Conservation (phyloP, 768 basidiomycete genomes). For the Rhizopogon rudus region DNA sequence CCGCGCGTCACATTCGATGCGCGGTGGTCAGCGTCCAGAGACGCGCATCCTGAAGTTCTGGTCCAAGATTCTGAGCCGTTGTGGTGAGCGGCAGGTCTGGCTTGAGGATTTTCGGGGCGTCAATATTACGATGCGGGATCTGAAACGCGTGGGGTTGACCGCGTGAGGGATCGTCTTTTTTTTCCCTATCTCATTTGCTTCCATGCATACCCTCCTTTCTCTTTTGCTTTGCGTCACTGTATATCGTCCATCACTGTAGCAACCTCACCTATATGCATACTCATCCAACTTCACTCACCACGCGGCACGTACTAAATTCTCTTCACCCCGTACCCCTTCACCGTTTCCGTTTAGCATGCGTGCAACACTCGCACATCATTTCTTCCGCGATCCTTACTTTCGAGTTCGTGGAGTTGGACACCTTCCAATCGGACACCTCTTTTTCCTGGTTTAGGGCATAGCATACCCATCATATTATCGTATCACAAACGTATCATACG, state of each 20-base stretch:
- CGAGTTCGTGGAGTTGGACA: slow-evolving; percentile 16
- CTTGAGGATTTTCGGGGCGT: slow-evolving; percentile 61
- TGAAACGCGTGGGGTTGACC: slow-evolving; percentile 31
- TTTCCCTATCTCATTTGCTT: not conserved
- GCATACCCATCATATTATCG: not conserved
- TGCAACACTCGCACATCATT: not conserved
- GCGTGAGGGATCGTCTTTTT: slow-evolving; percentile 1
- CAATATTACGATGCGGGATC: slow-evolving; percentile 46
- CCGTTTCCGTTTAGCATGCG: not conserved
- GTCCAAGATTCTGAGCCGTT: slow-evolving; percentile 43
- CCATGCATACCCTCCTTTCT: slow-evolving; percentile 17
- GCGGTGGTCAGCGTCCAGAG: slow-evolving; percentile 29
- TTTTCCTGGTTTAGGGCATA: not conserved
- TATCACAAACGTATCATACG: not conserved
- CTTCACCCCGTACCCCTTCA: not conserved
- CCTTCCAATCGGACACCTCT: slow-evolving; percentile 3
- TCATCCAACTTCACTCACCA: slow-evolving; percentile 1
- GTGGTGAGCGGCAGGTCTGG: slow-evolving; percentile 52
- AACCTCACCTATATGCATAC: slow-evolving; percentile 20
- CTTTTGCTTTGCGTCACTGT: slow-evolving; percentile 17
- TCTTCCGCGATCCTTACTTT: not conserved
- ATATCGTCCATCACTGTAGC: slow-evolving; percentile 27
- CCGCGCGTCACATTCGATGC: slow-evolving; percentile 49
- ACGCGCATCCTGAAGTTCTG: slow-evolving; percentile 42
- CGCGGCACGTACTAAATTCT: not conserved